Base-by-base conservation (phyloP, 495 filamentous ascomycete genomes). In the Amniculicola lignicola region DNA sequence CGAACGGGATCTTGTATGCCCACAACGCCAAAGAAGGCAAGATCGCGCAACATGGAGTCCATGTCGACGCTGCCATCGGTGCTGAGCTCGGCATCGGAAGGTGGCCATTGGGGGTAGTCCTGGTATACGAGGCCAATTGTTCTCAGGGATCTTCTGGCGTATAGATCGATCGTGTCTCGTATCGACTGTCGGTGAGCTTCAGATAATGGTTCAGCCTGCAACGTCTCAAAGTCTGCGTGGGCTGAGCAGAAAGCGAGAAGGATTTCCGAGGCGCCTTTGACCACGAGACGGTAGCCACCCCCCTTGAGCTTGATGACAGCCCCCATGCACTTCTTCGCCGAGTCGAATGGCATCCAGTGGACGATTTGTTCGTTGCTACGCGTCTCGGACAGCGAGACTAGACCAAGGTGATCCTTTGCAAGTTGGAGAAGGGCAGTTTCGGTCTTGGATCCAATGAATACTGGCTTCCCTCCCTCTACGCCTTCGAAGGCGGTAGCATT, bases 51-150 rank as follows among this genome's bases (percentile, higher is more conserved):
- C 12, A 96, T 72, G 39, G 86, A 79, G 36, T 93, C 87, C 62
- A 97, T 96, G 2, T 79, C 74, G 27, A 82, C 90, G 50, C 88
- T 80, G 18, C 75, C 80, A 46, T 86, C 84, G 55, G 89, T 88
- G 29, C 77, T 69, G 11, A 77, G 82, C 25, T 78, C 80, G 11
- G 78, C 79, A 36, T 82, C 79, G 48, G 76, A 79, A 3, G 92
- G 89, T 18, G 91, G 91, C 91, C 91, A 96, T 39, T 80, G 81
- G 12, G 90, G 82, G 64, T 94, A 96, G 59, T 97, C 92, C 31
- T 84, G 85, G 65, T 94, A 96, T 10, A 88, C 72, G 51, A 96
- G 75, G 22, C 84, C 88, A 67, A 97, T 95, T 11, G 92, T 94
- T 40, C 92, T 79, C 33, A 97, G 74, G 4, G 92, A 96, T 11